Evolutionary conservation across 495 filamentous ascomycete genomes (phyloP), one percentile per base, ranked within the genome.

Genomic region (Aspergillus cavernicola): DNA sequence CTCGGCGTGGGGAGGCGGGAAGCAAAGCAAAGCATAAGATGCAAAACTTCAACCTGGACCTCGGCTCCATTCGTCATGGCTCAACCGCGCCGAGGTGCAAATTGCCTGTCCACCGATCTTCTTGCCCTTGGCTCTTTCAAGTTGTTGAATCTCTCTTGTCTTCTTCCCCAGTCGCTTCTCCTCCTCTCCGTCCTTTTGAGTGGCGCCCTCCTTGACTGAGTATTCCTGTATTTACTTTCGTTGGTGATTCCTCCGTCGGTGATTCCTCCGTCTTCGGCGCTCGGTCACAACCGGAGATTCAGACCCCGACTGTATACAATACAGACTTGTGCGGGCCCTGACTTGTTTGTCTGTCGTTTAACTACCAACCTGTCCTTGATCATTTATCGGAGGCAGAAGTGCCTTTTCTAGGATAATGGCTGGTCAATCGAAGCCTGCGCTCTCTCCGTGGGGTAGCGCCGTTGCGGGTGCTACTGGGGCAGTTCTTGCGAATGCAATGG

Each of bases 361-460:
- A 15, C 9, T 20, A 4, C 28, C 32, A 16, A 4, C 18, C 29
- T 24, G 13, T 37, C 38, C 52, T 15, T 20, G 0, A 1, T 48
- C 20, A 7, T 6, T 24, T 16, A 22, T 38, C 19, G 16, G 19
- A 46, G 2, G 11, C 32, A 19, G 24, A 33, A 18, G 15, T 35
- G 13, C 38, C 50, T 24, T n/a, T 52, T 13, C 18, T 13, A 46
- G 16, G 38, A 67, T 31, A 50, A 97, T 97, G 92, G 75, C 85
- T 40, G 85, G 72, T 39, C 88, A 89, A 71, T 92, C 91, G 32
- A 95, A 93, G 69, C 83, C 85, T 50, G 80, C 72, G 23, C 81
- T 99, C 52, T 90, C 93, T 20, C 90, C 95, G 47, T 97, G 95
- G 95, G 92, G 91, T 26, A 85, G 82, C 63, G 93, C 93, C 37